Percentiles rank a stretch among this genome's conserved stretches.
These are phyloP conservation scores for Calonectria henricotiae DNA, from an alignment of 2,329 filamentous ascomycete genomes.

Conservation along the genomic window DNA sequence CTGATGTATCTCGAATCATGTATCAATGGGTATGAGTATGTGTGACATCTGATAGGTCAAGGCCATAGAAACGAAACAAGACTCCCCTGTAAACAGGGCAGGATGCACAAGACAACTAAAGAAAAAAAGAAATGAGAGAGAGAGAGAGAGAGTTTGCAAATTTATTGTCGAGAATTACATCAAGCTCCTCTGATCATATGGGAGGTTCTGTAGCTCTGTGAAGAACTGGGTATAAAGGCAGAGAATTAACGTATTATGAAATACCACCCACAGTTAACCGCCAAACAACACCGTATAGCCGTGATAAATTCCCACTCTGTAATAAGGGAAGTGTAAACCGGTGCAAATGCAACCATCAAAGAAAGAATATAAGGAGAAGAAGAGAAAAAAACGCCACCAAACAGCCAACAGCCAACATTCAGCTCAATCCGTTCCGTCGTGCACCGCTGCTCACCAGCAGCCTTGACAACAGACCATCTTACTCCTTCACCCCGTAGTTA, in stretches of 20 bases:
- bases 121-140: background rate
- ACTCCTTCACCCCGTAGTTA: slow-evolving; percentile 54
- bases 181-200: slow-evolving; percentile 17
- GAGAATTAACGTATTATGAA: slow-evolving; percentile 23
- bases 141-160: slow-evolving; percentile 10
- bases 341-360: slow-evolving; percentile 6
- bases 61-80: slow-evolving; percentile 32
- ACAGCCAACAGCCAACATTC: slow-evolving; percentile 1
- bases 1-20: slow-evolving; percentile 19
- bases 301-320: slow-evolving; percentile 8
- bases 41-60: slow-evolving; percentile 40
- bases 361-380: slow-evolving; percentile 3
- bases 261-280: slow-evolving; percentile 12
- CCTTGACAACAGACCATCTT: slow-evolving; percentile 27
- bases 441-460: background rate
- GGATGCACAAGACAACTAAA: slow-evolving; percentile 17
- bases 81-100: slow-evolving; percentile 33
- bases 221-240: slow-evolving; percentile 37
- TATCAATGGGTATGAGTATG: slow-evolving; percentile 48
- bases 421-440: background rate
- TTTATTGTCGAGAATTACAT: slow-evolving; percentile 14
- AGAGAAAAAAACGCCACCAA: slow-evolving; percentile 18
- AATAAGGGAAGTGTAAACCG: slow-evolving; percentile 1
- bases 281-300: slow-evolving; percentile 31
- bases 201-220: slow-evolving; percentile 15